Evolutionary conservation across 225 moss, liverwort and hornwort genomes (phyloP).

Genomic region (Takakia lepidozioides): DNA sequence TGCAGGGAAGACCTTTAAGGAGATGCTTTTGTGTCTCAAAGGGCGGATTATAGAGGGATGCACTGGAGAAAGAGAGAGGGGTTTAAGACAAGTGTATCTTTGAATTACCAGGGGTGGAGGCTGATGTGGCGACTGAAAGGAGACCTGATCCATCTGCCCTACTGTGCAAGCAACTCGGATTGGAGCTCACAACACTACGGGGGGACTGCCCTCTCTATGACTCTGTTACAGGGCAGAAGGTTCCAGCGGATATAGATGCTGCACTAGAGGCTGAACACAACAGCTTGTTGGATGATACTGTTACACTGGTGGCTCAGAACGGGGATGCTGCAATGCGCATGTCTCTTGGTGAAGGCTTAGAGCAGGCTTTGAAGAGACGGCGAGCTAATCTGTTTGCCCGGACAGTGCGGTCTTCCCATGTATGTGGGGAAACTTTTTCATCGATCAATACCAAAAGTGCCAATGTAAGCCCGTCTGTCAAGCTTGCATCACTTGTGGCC

Average conservation of each 20-base stretch:
- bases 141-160: constrained; percentile 66
- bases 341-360: constrained; percentile 56
- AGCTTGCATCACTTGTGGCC: constrained; percentile 10
- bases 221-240: constrained; percentile 55
- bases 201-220: constrained; percentile 66
- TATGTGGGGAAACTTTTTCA: no score
- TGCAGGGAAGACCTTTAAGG: no score
- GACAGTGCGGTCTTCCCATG: no score
- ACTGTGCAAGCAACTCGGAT: constrained; percentile 54
- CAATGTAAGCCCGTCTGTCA: neutral
- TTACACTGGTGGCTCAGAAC: constrained; percentile 53
- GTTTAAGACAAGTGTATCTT: no score
- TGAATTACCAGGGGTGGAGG: constrained; percentile 38
- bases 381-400: constrained; percentile 23
- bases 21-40: no score
- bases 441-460: neutral
- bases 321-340: constrained; percentile 59
- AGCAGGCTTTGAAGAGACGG: constrained; percentile 40
- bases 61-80: no score
- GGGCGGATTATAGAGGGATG: no score
- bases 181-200: constrained; percentile 55
- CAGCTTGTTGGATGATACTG: constrained; percentile 61
- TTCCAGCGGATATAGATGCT: constrained; percentile 48
- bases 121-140: constrained; percentile 61
- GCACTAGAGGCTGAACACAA: constrained; percentile 65